Base-by-base conservation (phyloP, 352 stramenopile genomes). In the Phytophthora pluvialis region DNA sequence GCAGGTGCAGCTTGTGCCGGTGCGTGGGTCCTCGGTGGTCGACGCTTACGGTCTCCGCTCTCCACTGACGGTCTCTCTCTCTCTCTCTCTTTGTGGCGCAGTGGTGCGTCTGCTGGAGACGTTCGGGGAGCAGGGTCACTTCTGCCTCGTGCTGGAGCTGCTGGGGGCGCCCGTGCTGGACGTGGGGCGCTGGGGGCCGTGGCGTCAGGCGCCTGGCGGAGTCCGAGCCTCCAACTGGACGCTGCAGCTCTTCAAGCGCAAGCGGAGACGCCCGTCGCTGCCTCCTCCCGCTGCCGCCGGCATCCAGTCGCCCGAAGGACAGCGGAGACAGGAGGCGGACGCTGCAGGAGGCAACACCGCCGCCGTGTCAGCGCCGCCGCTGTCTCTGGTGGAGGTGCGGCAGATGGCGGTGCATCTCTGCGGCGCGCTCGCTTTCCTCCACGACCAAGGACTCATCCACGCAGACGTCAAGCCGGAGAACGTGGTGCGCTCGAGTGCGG, bases 141-240 rank as follows among this genome's bases (percentile, higher is more conserved):
- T 86, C 35, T 91, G 81, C 38, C 75, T 93, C 33, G 85, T 91
- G 55, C 51, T 93, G 26, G 85, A 93, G 70, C 71, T 89, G 32
- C 64, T 93, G 33, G 82, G 76, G 16, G 46, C 77, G 16, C 66
- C 82, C 8, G 98, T 99, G 66, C 77, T 99, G 36, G 98, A 99
- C 59, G 94, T 98, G 68, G 73, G 97, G 7, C 75, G 95, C 10
- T 96, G 95, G 73, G 97, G 97, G 36, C 94, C 89, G 47, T 91
- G 96, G 73, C 97, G 94, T 72, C 81, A 94, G 45, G 95, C 98
- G 73, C 80, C 98, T 0, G 59, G 60, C 16, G 55, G 35, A 42
- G 38, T 48, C 29, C 57, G 50, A 9, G 32, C 59, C 1, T 42
- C 56, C 31, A 62, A 58, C 39, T 58, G 49, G 40, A 67, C 49